These are phyloP conservation scores for Lipomyces mesembrius DNA, from an alignment of 805 yeast genomes.

Conservation along the genomic window DNA sequence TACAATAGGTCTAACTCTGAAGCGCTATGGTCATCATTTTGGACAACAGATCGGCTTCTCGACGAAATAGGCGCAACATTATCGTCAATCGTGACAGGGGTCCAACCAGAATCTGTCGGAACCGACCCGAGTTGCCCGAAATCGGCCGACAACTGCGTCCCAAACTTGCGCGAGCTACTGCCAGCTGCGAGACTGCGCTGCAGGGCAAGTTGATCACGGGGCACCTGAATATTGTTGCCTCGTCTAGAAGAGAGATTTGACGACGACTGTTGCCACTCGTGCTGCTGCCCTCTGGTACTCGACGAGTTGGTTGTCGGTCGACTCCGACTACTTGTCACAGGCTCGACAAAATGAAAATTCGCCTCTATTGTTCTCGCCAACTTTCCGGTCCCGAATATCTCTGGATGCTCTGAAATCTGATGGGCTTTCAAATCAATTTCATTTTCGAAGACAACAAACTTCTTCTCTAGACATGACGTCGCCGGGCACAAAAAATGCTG, in stretches of 20 bases:
- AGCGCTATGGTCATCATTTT: slow-evolving; percentile 6
- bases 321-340: slow-evolving; percentile 6
- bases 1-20: slow-evolving; percentile 15
- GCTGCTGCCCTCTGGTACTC: neutral
- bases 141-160: slow-evolving; percentile 23
- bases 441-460: slow-evolving; percentile 88
- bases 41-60: neutral
- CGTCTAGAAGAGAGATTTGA: neutral
- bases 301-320: slow-evolving; percentile 11
- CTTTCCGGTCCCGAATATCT: slow-evolving; percentile 49
- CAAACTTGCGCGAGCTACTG: slow-evolving; percentile 15
- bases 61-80: neutral
- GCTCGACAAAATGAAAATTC: slow-evolving; percentile 24
- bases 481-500: slow-evolving; percentile 81
- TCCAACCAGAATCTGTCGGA: slow-evolving; percentile 7
- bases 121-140: slow-evolving; percentile 13
- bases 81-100: neutral
- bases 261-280: neutral
- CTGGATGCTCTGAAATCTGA: slow-evolving; percentile 80
- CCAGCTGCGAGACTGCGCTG: slow-evolving; percentile 2
- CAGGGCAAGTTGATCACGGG: slow-evolving; percentile 7
- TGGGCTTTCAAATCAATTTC: slow-evolving; percentile 87
- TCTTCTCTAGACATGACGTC: slow-evolving; percentile 78
- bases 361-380: slow-evolving; percentile 31
- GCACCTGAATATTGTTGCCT: neutral